Evolutionary conservation across 179 eudicot species (phyloP).

Genomic region (Vitellaria paradoxa): DNA sequence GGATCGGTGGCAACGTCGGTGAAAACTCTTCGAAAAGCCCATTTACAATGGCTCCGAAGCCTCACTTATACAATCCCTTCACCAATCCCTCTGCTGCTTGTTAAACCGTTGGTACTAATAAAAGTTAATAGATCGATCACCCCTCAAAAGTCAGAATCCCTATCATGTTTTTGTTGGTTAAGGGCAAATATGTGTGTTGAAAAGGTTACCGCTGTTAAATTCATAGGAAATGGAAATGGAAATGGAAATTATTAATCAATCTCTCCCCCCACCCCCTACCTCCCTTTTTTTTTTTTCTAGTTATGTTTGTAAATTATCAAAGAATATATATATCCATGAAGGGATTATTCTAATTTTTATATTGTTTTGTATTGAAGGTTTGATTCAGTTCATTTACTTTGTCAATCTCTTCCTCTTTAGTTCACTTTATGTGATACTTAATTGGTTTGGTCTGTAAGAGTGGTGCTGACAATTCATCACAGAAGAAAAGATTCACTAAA

Average conservation of each 20-base stretch:
- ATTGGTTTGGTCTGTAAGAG: background rate
- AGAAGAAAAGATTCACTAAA: too few species aligned
- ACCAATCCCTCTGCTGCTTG: slow-evolving; percentile 40
- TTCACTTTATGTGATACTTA: background rate
- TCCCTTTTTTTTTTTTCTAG: background rate
- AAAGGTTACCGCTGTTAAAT: background rate
- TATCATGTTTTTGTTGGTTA: slow-evolving; percentile 16
- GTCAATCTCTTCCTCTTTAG: background rate
- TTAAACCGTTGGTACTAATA: slow-evolving; percentile 6
- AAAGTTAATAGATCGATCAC: background rate
- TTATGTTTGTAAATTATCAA: slow-evolving; percentile 14
- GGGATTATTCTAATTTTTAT: slow-evolving; percentile 6
- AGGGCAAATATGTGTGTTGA: slow-evolving; percentile 17
- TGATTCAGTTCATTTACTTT: background rate
- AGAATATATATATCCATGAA: background rate
- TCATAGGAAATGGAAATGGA: slow-evolving; percentile 1
- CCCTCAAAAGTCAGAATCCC: slow-evolving; percentile 8
- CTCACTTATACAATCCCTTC: slow-evolving; percentile 42
- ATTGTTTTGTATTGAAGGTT: background rate
- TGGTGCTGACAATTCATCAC: too few species aligned
- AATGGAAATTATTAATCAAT: slow-evolving; percentile 6
- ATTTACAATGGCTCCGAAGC: slow-evolving; percentile 31
- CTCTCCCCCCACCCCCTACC: background rate
- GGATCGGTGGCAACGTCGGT: slow-evolving; percentile 20
- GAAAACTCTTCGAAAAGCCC: slow-evolving; percentile 21